Evolutionary conservation across 495 filamentous ascomycete species (phyloP), one percentile per base, ranked within the genome.

Genomic region (Xylaria grammica): DNA sequence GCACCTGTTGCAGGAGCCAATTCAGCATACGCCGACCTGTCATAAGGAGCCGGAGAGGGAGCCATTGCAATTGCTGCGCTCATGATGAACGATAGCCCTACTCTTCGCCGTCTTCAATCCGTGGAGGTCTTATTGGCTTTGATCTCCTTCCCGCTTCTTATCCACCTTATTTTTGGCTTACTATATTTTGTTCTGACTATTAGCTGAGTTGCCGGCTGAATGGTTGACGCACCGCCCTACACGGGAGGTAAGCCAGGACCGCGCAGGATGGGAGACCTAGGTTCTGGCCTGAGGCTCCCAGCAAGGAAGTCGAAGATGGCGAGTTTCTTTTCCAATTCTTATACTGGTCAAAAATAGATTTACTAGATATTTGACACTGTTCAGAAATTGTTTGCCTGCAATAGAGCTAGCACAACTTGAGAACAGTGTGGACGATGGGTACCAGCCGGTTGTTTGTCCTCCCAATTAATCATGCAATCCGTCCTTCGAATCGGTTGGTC

Each of bases 1-100:
- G 72, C 62, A 63, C 73, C 71, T 50, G 77, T 73, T 24, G 78
- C 75, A 60, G 81, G 80, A 55, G 81, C 75, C 63, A 82, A 67
- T 60, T 84, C 82, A 72, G 81, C 70, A 68, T 76, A 71, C 42
- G 78, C 78, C 34, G 82, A 78, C 72, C 82, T 76, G 65, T 86
- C 84, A 75, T 85, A 81, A 63, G 83, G 84, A 75, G 84, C 84
- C 65, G 83, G 84, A 52, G 84, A 85, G 55, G 82, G 82, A 67
- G 82, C 83, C 83, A 86, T 85, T 51, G 84, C 83, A 74, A 86
- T 80, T 65, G 82, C 84, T 72, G 83, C 80, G 72, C 83, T 85
- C 84, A 86, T 86, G 72, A 65, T 84, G 77, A 65, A 63, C 10
- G 70, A 62, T 24, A 52, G 63, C 57, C 67, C 63, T 58, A 57